Evolutionary conservation across 257 asterid species (phyloP), one percentile per base, ranked within the genome.

Genomic region (Ilex asprella): DNA sequence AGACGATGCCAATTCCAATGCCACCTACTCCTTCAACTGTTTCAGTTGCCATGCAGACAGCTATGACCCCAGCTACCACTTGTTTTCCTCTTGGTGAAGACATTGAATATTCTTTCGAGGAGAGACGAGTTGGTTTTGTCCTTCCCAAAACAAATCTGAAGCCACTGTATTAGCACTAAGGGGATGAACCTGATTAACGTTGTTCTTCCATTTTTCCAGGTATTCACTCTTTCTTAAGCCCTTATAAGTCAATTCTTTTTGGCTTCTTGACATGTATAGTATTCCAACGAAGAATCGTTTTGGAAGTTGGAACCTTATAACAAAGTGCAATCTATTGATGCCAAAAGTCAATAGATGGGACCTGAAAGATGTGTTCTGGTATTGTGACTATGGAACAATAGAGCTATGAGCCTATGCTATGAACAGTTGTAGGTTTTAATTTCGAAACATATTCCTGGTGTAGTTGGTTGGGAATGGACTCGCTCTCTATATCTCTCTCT

Each of bases 51-150:
- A 79, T 75, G 84, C 81, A 73, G 41, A 76, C 78, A 13, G 78
- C 82, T 27, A 69, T 50, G 50, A 76, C 86, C 30, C 84, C 86
- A 52, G 74, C 53, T 51, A 73, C 79, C 16, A 79, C 73, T 7
- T 60, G 76, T 1, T 6, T 56, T 16, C 56, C 62, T 67, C 52
- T 61, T 16, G 69, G 67, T 29, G 54, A 31, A 54, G 78, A 69
- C 30, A 31, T 73, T 3, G 81, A 78, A 61, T 78, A 77, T 65
- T 92, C 98, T 2, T 84, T 58, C 12, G 97, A 92, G 82, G 95
- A 86, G 75, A 86, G 67, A 74, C 65, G 95, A 75, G 91, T 91
- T 10, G 89, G 95, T 35, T 84, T 78, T 50, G 52, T 64, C 41
- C 57, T 67, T 58, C 70, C 78, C 10, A 55, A 61, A 41, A 57